Evolutionary conservation across 352 stramenopile genomes (phyloP).

Genomic region (Pythium angustatum): DNA sequence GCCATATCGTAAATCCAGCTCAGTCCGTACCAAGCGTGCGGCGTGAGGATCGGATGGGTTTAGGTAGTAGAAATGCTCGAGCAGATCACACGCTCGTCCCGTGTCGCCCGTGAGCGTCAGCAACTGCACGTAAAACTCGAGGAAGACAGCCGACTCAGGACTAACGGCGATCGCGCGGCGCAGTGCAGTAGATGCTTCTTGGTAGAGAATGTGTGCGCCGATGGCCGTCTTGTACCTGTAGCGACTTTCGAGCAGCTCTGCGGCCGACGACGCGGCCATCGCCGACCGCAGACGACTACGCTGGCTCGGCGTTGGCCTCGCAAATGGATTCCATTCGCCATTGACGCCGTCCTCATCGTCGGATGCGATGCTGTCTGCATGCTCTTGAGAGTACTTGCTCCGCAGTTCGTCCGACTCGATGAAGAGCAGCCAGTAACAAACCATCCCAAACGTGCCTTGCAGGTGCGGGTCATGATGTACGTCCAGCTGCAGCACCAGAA

Average conservation of each 20-base stretch:
- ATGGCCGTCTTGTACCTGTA: slow-evolving; percentile 71
- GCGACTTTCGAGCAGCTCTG: slow-evolving; percentile 47
- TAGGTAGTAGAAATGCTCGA: slow-evolving; percentile 71
- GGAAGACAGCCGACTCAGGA: slow-evolving; percentile 57
- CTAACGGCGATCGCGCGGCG: slow-evolving; percentile 59
- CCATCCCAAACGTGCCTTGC: slow-evolving; percentile 68
- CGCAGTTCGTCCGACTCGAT: slow-evolving; percentile 74
- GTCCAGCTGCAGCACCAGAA: slow-evolving; percentile 42
- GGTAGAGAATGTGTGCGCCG: slow-evolving; percentile 71
- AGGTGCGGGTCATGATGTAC: slow-evolving; percentile 59
- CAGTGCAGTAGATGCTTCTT: slow-evolving; percentile 58
- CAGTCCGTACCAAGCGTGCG: slow-evolving; percentile 59
- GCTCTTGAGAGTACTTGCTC: slow-evolving; percentile 37
- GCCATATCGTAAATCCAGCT: neutral
- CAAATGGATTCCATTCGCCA: slow-evolving; percentile 2
- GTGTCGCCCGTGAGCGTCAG: slow-evolving; percentile 64
- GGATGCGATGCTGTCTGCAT: no score
- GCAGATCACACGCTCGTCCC: slow-evolving; percentile 59
- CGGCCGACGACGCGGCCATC: neutral
- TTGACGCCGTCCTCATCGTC: slow-evolving; percentile 35
- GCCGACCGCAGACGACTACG: neutral
- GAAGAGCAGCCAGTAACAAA: slow-evolving; percentile 86
- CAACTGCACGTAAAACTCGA: slow-evolving; percentile 76
- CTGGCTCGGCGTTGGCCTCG: neutral
- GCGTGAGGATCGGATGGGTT: slow-evolving; percentile 62